phyloP scores from a whole-genome alignment of 352 stramenopile genomes.

The Bremia lactucae region DNA sequence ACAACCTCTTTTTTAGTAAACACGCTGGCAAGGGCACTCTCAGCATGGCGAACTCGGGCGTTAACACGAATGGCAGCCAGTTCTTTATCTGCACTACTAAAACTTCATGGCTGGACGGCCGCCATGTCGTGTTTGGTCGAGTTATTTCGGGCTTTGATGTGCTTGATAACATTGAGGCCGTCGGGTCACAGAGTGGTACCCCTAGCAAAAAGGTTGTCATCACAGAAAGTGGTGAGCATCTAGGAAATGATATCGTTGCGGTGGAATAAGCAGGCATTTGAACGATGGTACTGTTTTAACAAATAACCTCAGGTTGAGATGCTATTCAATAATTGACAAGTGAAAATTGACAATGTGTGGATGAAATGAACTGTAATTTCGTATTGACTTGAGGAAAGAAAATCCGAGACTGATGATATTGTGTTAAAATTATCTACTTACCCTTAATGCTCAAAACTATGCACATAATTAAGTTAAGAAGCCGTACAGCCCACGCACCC shows the following conservation, averaged over 20 bases:
- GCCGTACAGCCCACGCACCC: too few relatives aligned
- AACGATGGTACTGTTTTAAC: too few relatives aligned
- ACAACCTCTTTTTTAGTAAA: constrained; percentile 24
- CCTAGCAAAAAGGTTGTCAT: constrained; percentile 86
- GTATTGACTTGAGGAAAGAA: too few relatives aligned
- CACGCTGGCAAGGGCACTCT: constrained; percentile 58
- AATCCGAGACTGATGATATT: too few relatives aligned
- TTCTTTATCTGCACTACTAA: constrained; percentile 96
- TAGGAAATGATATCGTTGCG: constrained; percentile 39
- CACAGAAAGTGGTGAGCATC: constrained; percentile 90
- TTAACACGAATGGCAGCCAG: constrained; percentile 92
- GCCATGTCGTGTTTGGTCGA: constrained; percentile 89
- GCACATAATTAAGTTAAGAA: too few relatives aligned
- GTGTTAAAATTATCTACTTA: too few relatives aligned
- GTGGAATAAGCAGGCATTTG: constrained; percentile 17
- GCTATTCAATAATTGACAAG: too few relatives aligned
- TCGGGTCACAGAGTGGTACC: constrained; percentile 87
- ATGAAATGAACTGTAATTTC: too few relatives aligned
- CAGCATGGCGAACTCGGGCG: constrained; percentile 79
- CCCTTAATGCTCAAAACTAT: too few relatives aligned
- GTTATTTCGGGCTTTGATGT: constrained; percentile 94
- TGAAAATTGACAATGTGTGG: too few relatives aligned
- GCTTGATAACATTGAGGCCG: constrained; percentile 91
- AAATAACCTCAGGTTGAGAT: too few relatives aligned
- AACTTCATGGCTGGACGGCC: constrained; percentile 85